phyloP scores from a whole-genome alignment of 768 basidiomycete species.

The Mycena galericulata region DNA sequence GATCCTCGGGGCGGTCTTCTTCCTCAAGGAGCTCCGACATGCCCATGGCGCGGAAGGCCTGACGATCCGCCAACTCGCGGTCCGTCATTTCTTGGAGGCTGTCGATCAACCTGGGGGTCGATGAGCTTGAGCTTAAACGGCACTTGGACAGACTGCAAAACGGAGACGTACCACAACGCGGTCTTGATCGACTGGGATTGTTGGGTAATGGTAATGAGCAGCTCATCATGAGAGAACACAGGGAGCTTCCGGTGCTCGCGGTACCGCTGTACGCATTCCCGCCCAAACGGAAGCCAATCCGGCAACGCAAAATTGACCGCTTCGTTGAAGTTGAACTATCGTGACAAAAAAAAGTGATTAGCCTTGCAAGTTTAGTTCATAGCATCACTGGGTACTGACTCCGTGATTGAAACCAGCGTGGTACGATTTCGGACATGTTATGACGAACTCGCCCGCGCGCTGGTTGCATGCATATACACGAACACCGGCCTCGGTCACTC shows the following conservation, averaged over 20 bases:
- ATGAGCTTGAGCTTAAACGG: conserved; percentile 15
- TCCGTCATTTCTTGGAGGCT: conserved; percentile 90
- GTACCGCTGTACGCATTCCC: conserved; percentile 91
- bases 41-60: conserved; percentile 67
- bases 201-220: conserved; percentile 97
- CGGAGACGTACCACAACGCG: conserved; percentile 81
- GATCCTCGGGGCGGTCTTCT: conserved; percentile 89
- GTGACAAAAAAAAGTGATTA: conserved; percentile 27
- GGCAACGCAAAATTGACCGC: conserved; percentile 98
- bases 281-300: conserved; percentile 91
- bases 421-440: conserved; percentile 98
- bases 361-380: conserved; percentile 33
- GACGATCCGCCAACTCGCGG: conserved; percentile 80
- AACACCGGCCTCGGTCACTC: conserved; percentile 89
- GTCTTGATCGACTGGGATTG: conserved; percentile 94
- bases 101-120: conserved; percentile 76
- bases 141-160: not conserved
- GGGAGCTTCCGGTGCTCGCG: conserved; percentile 92
- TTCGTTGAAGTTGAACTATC: conserved; percentile 96
- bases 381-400: conserved; percentile 65
- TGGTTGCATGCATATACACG: conserved; percentile 96
- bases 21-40: conserved; percentile 79
- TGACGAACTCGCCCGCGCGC: conserved; percentile 95
- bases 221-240: conserved; percentile 98
- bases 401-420: conserved; percentile 99